These are phyloP conservation scores for Penicillium decumbens DNA, from an alignment of 2,329 filamentous ascomycete species.

Conservation along the genomic window DNA sequence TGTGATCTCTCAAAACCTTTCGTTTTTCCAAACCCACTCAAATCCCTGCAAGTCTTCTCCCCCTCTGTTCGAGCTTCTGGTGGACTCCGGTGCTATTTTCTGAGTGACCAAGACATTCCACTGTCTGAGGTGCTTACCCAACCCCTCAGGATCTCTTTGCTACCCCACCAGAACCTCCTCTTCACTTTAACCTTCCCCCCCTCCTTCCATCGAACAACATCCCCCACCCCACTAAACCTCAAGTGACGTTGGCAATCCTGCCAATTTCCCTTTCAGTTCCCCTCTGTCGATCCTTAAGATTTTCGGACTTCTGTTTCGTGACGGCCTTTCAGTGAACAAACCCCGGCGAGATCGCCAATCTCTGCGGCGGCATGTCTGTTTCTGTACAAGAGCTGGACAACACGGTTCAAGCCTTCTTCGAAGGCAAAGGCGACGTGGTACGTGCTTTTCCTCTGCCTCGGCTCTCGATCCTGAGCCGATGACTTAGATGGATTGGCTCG, in stretches of 20 bases:
- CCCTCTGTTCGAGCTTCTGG: background rate
- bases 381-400: slow-evolving; percentile 92
- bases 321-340: slow-evolving; percentile 16
- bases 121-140: slow-evolving; percentile 14
- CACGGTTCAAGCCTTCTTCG: slow-evolving; percentile 95
- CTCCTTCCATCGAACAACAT: background rate
- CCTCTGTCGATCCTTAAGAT: slow-evolving; percentile 5
- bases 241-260: slow-evolving; percentile 12
- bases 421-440: slow-evolving; percentile 91
- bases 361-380: slow-evolving; percentile 53
- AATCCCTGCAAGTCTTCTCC: slow-evolving; percentile 1
- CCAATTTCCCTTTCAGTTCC: slow-evolving; percentile 12
- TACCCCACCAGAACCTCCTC: slow-evolving; percentile 25
- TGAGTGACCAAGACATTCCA: slow-evolving; percentile 6
- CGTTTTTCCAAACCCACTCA: background rate
- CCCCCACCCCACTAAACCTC: background rate
- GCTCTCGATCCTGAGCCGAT: background rate
- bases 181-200: slow-evolving; percentile 3
- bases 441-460: slow-evolving; percentile 32
- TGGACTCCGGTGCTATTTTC: background rate
- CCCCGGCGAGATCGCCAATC: slow-evolving; percentile 28
- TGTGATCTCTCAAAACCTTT: slow-evolving; percentile 13
- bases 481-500: background rate
- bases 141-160: slow-evolving; percentile 17
- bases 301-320: slow-evolving; percentile 11